Evolutionary conservation across 108 stramenopile species (phyloP), one percentile per base, ranked within the genome.

Genomic region (Cyclostephanos tholiformis): DNA sequence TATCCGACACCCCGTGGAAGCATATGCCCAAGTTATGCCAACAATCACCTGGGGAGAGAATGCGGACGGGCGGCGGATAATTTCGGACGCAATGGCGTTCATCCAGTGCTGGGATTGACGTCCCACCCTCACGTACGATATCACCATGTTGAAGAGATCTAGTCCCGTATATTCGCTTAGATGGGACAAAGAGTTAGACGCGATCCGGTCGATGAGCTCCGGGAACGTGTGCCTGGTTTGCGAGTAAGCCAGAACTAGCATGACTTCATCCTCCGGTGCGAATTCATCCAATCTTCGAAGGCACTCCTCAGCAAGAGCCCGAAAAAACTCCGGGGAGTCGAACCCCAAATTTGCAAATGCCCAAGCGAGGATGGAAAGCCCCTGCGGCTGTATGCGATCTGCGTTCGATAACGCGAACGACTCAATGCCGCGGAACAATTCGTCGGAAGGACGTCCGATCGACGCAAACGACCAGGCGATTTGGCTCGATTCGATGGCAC

Each of bases 381-480:
- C 79, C 59, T 73, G 79, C 7, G 74, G 48, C 35, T 71, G 65
- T 27, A 75, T 61, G n/a, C 23, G 22, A 23, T 65, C 48, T 22
- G 71, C 71, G 9, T 75, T 65, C 12, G 72, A 68, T 25, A 67
- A 65, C 20, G 65, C 61, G 13, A 67, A 36, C 22, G 53, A 1
- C 41, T 74, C 70, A 46, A 81, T 70, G 13, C 19, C 62, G 43
- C 25, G 35, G 53, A 75, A 71, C 23, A 75, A 61, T 13, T 60
- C 69, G 51, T 81, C 74, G 16, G 80, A 68, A 7, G 63, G 55
- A 26, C 64, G 69, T 4, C 60, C 65, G n/a, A 81, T 65, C n/a
- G 63, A 75, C 19, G 80, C 80, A 65, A 75, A 81, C 1, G 74
- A 71, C 73, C 80, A 74, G 20, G 80, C 68, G 39, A 81, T 60